These are phyloP conservation scores for Lodderomyces oxycetoniae DNA, from an alignment of 1,139 yeast species.

Conservation along the genomic window DNA sequence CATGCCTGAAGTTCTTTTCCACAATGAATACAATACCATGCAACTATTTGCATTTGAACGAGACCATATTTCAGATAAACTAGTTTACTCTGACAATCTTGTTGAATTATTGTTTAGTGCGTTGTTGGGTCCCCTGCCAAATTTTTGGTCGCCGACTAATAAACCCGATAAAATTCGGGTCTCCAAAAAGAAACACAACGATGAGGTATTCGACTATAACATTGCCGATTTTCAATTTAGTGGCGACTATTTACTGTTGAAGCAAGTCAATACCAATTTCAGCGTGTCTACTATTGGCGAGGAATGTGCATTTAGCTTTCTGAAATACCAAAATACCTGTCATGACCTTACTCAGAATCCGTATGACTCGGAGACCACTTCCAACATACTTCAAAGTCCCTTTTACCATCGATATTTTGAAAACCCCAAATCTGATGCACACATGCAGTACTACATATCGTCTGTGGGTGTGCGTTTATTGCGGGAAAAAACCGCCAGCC, in stretches of 20 bases:
- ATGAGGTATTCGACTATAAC: background rate
- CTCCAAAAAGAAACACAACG: background rate
- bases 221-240: background rate
- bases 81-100: constrained; percentile 61
- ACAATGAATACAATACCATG: constrained; percentile 63
- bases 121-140: constrained; percentile 64
- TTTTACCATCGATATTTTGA: constrained; percentile 74
- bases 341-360: background rate
- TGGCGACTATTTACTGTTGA: background rate
- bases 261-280: background rate
- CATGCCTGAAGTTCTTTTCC: constrained; percentile 45
- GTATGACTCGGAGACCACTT: background rate
- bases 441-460: constrained; percentile 72
- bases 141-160: constrained; percentile 59
- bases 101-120: constrained; percentile 59
- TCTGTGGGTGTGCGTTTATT: constrained; percentile 62
- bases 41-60: constrained; percentile 66
- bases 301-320: constrained; percentile 5
- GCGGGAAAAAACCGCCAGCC: constrained; percentile 32
- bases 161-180: constrained; percentile 21
- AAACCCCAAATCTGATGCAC: constrained; percentile 85
- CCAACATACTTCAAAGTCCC: constrained; percentile 44
- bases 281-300: background rate
- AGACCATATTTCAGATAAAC: constrained; percentile 53
- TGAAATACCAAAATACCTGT: constrained; percentile 4